A percentile compares a stretch with the other conserved stretches of the same genome.
Evolutionary conservation across 495 filamentous ascomycete species (phyloP).

Genomic region (Massariosphaeria phaeospora): DNA sequence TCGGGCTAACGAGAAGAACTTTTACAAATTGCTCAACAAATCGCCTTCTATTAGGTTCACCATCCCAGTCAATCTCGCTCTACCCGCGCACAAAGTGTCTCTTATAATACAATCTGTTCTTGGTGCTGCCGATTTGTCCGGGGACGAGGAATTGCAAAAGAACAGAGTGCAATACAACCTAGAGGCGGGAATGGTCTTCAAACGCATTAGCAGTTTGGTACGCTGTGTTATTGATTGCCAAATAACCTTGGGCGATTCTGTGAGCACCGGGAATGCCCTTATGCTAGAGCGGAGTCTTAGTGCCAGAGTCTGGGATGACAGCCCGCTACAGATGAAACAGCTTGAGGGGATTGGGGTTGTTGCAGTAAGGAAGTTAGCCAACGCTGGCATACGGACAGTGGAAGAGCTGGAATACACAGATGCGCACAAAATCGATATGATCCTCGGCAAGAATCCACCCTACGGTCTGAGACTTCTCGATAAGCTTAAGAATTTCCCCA

Average conservation of each 20-base stretch:
- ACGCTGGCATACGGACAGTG: constrained; percentile 64
- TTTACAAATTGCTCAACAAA: constrained; percentile 82
- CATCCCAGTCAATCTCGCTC: constrained; percentile 69
- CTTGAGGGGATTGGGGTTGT: constrained; percentile 76
- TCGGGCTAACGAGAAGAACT: constrained; percentile 63
- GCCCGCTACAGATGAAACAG: constrained; percentile 79
- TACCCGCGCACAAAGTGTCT: constrained; percentile 77
- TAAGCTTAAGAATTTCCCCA: constrained; percentile 66
- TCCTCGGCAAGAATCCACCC: constrained; percentile 73
- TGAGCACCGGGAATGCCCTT: constrained; percentile 63
- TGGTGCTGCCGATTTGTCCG: constrained; percentile 66
- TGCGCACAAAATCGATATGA: constrained; percentile 66
- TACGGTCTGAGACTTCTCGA: constrained; percentile 69
- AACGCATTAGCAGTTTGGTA: constrained; percentile 67
- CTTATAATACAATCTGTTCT: constrained; percentile 79
- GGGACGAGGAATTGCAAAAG: constrained; percentile 56
- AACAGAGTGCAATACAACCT: constrained; percentile 57
- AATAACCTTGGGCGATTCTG: constrained; percentile 59
- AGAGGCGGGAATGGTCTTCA: constrained; percentile 70
- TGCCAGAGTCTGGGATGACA: constrained; percentile 82
- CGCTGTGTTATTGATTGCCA: constrained; percentile 86
- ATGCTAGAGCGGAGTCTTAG: constrained; percentile 74
- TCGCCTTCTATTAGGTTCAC: constrained; percentile 66
- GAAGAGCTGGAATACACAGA: constrained; percentile 65
- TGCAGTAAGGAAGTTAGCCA: constrained; percentile 69